Evolutionary conservation across 2,329 filamentous ascomycete genomes (phyloP), one percentile per base, ranked within the genome.

Genomic region (Fusarium phyllophilum): DNA sequence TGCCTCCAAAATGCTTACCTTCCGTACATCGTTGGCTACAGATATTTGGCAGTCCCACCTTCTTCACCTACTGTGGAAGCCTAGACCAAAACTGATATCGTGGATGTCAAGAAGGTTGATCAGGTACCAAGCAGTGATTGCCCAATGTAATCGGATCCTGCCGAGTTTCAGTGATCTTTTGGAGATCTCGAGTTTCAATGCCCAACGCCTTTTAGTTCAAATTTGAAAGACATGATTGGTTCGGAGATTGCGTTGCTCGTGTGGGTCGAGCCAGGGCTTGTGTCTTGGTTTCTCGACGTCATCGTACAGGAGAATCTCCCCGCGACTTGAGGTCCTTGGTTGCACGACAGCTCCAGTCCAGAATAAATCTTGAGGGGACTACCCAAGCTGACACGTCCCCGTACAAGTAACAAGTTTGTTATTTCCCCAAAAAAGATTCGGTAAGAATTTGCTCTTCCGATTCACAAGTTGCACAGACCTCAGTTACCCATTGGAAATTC

Each of bases 131-230:
- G 45, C 49, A 65, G 31, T 38, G 48, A 68, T 49, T 74, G 66
- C 76, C 75, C 68, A 77, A 76, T 63, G 38, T 7, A 33, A 26
- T 72, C 68, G 72, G 67, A 54, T 67, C 60, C 62, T 68, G 57
- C 73, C 75, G 75, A 78, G 66, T 17, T 46, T 68, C 62, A 41
- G 49, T 29, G 77, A 78, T 78, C 77, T 49, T 72, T 62, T 68
- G 70, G 72, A 65, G 73, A 70, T 55, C 34, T 52, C 7, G 5
- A 52, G 57, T 68, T 66, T 64, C 61, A 60, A n/a, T 59, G 46
- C 54, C 46, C 66, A 66, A 65, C n/a, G 31, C 14, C 49, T 17
- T 6, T 41, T 26, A 4, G 41, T 24, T 14, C n/a, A 14, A 42
- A 18, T 31, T 10, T 8, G 22, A 6, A 41, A 15, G 11, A 15